These are phyloP conservation scores for Wickerhamomyces bovis DNA, from an alignment of 805 yeast species.

Conservation along the genomic window DNA sequence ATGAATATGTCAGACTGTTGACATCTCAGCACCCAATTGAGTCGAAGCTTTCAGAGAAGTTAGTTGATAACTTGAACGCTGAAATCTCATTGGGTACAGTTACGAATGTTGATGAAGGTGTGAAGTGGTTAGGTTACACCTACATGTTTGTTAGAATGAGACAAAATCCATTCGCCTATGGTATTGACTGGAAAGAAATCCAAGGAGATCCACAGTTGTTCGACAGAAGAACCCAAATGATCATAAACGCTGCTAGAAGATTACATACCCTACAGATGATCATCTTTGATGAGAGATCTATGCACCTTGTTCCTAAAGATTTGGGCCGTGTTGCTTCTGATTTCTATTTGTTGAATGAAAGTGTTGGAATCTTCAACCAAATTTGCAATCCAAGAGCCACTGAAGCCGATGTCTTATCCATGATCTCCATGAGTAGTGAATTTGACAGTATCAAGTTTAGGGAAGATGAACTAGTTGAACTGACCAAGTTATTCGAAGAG, in stretches of 20 bases:
- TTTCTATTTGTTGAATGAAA: conserved; percentile 76
- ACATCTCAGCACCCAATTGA: conserved; percentile 97
- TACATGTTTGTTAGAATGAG: conserved; percentile 92
- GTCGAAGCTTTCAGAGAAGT: conserved; percentile 66
- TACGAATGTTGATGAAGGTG: conserved; percentile 89
- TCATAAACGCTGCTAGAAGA: conserved; percentile 71
- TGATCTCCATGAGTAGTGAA: conserved; percentile 89
- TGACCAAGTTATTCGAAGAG: conserved; percentile 51
- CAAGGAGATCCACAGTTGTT: conserved; percentile 77
- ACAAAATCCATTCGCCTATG: conserved; percentile 89
- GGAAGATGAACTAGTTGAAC: conserved; percentile 78
- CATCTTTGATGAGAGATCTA: conserved; percentile 79
- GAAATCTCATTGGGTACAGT: conserved; percentile 95
- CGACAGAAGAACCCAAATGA: conserved; percentile 68
- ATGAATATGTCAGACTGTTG: conserved; percentile 81
- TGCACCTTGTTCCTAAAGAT: conserved; percentile 78
- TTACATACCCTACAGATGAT: conserved; percentile 91
- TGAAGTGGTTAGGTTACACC: conserved; percentile 97
- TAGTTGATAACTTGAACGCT: conserved; percentile 92
- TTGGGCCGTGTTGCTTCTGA: conserved; percentile 93
- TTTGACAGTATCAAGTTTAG: conserved; percentile 86
- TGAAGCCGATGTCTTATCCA: conserved; percentile 85
- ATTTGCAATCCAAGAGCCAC: conserved; percentile 79
- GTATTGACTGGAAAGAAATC: conserved; percentile 81
- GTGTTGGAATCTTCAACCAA: conserved; percentile 84